Conservation (phyloP, 768 basidiomycete species). For the Lactarius tabidus region DNA sequence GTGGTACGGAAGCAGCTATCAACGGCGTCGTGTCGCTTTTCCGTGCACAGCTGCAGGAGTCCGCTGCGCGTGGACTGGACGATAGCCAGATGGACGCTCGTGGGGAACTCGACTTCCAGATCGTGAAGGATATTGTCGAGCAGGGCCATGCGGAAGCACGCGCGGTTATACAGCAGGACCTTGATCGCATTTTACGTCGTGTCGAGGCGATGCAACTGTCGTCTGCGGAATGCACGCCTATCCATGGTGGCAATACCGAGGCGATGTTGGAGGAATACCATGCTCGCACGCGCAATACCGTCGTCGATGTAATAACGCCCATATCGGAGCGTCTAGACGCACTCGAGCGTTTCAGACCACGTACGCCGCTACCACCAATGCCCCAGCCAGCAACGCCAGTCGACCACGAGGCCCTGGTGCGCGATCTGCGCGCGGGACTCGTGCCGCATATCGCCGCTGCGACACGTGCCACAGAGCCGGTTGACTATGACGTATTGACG, state of each 20-base stretch:
- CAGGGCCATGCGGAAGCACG: slow-evolving; percentile 63
- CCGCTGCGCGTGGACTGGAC: slow-evolving; percentile 52
- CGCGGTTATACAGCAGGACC: slow-evolving; percentile 52
- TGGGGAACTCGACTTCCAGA: slow-evolving; percentile 74
- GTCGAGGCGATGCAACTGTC: slow-evolving; percentile 35
- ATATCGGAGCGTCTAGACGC: slow-evolving; percentile 56
- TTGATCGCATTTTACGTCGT: slow-evolving; percentile 48
- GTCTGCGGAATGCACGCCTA: slow-evolving; percentile 25
- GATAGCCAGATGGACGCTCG: slow-evolving; percentile 66
- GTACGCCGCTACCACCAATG: slow-evolving; percentile 35
- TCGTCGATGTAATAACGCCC: slow-evolving; percentile 56
- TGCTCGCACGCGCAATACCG: slow-evolving; percentile 51
- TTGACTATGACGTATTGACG: slow-evolving; percentile 79
- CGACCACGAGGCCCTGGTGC: slow-evolving; percentile 56
- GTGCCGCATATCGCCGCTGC: slow-evolving; percentile 56
- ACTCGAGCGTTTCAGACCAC: slow-evolving; percentile 38
- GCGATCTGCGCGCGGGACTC: slow-evolving; percentile 54
- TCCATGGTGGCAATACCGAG: slow-evolving; percentile 32
- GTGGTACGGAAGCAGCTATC: slow-evolving; percentile 53
- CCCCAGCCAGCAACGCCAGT: not conserved
- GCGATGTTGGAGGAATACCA: slow-evolving; percentile 54
- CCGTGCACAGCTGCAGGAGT: slow-evolving; percentile 62
- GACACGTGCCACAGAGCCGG: slow-evolving; percentile 56
- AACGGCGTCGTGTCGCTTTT: slow-evolving; percentile 64
- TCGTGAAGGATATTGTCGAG: slow-evolving; percentile 65